Evolutionary conservation across 768 basidiomycete species (phyloP).

Genomic region (Tephrocybe sp.): DNA sequence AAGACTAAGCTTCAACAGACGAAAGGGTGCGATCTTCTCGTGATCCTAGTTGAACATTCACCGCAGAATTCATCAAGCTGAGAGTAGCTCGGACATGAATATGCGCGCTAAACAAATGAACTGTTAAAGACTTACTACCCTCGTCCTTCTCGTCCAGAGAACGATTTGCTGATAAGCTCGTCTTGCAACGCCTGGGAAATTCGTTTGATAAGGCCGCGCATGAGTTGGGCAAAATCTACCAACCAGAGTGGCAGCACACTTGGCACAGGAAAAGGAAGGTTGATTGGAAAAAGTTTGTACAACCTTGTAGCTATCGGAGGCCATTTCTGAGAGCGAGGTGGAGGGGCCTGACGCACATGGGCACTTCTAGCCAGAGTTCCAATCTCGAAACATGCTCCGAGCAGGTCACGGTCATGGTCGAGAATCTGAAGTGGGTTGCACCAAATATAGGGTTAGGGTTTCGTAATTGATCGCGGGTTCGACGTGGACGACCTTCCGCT

Average conservation of each 20-base stretch:
- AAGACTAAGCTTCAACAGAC: conserved; percentile 34
- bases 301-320: conserved; percentile 39
- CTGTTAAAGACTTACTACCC: conserved; percentile 60
- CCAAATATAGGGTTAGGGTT: conserved; percentile 25
- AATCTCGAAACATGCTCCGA: background rate
- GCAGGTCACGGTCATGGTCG: background rate
- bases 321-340: conserved; percentile 4
- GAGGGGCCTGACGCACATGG: background rate
- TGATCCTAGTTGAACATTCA: conserved; percentile 71
- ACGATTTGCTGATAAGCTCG: conserved; percentile 82
- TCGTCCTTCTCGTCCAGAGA: conserved; percentile 80
- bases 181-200: conserved; percentile 68
- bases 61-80: conserved; percentile 77
- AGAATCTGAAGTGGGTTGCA: conserved; percentile 1
- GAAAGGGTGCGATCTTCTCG: conserved; percentile 75
- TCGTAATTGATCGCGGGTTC: conserved; percentile 10
- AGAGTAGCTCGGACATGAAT: background rate
- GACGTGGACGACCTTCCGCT: conserved; percentile 7
- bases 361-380: background rate
- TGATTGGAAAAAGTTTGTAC: conserved; percentile 62
- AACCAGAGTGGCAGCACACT: conserved; percentile 72
- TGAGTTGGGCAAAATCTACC: conserved; percentile 26
- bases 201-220: no score
- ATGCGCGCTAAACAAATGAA: background rate
- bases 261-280: conserved; percentile 67